phyloP scores from a whole-genome alignment of 495 filamentous ascomycete genomes.

The Daldinia childiae region DNA sequence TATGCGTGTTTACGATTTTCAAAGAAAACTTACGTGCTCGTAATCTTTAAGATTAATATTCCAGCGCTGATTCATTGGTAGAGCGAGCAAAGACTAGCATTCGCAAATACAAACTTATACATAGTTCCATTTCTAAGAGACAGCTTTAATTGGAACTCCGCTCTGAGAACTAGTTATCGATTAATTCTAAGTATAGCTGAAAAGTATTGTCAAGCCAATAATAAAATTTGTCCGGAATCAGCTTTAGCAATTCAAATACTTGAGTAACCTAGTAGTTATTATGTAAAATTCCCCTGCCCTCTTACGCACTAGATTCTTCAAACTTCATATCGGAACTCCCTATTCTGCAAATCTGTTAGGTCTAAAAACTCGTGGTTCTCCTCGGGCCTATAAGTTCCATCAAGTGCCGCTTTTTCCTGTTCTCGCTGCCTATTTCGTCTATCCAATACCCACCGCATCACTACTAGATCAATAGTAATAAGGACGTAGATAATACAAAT shows the following conservation, averaged over 20 bases:
- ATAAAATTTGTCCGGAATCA: too few species aligned
- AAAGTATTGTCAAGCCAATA: neutral
- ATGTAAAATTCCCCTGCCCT: neutral
- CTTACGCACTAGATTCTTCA: conserved; percentile 33
- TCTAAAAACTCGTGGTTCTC: conserved; percentile 74
- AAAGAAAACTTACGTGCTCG: neutral
- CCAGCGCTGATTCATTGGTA: neutral
- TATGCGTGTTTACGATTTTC: neutral
- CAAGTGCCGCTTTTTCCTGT: conserved; percentile 62
- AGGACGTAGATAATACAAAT: conserved; percentile 69
- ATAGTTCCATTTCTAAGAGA: neutral
- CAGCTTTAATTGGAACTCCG: neutral
- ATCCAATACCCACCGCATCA: conserved; percentile 52
- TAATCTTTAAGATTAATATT: neutral
- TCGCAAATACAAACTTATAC: neutral
- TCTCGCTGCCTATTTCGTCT: conserved; percentile 70
- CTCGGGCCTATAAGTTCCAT: conserved; percentile 66
- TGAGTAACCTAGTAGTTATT: neutral
- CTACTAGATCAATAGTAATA: conserved; percentile 64
- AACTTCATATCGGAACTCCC: conserved; percentile 71
- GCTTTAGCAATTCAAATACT: neutral
- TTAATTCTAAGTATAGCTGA: neutral
- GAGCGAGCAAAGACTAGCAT: neutral
- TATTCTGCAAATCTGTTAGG: conserved; percentile 75
- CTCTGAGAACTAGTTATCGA: neutral